phyloP scores from a whole-genome alignment of 768 basidiomycete genomes.

The Podaxis sp. region DNA sequence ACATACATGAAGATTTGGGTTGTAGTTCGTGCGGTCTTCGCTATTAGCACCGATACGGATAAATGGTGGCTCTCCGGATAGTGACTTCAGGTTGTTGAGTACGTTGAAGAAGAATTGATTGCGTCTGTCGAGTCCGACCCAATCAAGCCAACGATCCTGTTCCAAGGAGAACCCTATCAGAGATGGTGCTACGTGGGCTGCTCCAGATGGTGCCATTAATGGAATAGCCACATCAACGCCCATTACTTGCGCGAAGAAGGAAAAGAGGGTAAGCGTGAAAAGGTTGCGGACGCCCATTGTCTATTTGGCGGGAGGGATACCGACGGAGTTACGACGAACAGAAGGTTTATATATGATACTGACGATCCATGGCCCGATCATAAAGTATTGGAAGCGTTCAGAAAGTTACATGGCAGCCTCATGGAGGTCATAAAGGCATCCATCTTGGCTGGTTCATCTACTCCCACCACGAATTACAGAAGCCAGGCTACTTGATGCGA shows the following conservation, averaged over 20 bases:
- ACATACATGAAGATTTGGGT: constrained; percentile 43
- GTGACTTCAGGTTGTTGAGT: constrained; percentile 51
- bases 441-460: neutral
- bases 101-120: constrained; percentile 65
- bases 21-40: constrained; percentile 60
- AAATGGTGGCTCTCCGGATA: constrained; percentile 53
- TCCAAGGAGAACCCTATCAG: constrained; percentile 69
- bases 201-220: constrained; percentile 31
- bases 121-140: constrained; percentile 51
- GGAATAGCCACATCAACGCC: constrained; percentile 40
- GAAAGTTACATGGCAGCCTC: constrained; percentile 8
- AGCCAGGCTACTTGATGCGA: neutral
- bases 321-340: neutral
- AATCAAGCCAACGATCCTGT: constrained; percentile 70
- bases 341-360: neutral
- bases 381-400: neutral
- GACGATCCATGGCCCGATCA: neutral
- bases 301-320: neutral
- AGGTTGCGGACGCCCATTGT: neutral
- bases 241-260: constrained; percentile 15
- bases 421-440: constrained; percentile 7
- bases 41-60: constrained; percentile 62
- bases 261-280: constrained; percentile 4
- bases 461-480: constrained; percentile 9
- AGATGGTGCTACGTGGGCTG: constrained; percentile 41